phyloP scores from a whole-genome alignment of 192 early-diverging fungal species.

The Linnemannia schmuckeri region DNA sequence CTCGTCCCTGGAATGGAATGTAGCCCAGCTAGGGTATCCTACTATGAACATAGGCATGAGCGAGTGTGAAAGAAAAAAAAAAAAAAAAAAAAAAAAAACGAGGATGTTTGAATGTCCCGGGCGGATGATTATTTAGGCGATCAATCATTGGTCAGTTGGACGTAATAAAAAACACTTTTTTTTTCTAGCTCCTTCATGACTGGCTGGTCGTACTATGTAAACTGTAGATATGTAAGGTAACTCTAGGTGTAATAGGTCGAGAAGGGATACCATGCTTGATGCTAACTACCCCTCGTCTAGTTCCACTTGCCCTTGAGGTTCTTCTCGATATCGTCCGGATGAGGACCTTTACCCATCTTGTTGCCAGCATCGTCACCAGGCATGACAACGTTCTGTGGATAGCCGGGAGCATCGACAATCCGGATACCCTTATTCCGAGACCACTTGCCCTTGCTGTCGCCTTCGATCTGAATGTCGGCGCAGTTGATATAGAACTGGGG shows the following conservation, averaged over 20 bases:
- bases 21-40: background rate
- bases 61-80: background rate
- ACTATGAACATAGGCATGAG: background rate
- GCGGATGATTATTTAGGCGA: constrained; percentile 6
- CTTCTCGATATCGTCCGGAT: background rate
- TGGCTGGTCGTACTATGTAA: background rate
- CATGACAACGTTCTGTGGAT: background rate
- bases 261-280: background rate
- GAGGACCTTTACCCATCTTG: constrained; percentile 30
- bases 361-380: constrained; percentile 26
- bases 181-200: background rate
- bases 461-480: constrained; percentile 72
- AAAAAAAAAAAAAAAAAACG: background rate
- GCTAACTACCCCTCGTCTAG: background rate
- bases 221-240: too few species aligned
- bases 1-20: background rate
- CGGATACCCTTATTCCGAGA: constrained; percentile 26
- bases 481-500: constrained; percentile 85
- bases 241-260: background rate
- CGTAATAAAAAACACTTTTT: background rate
- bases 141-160: background rate
- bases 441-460: constrained; percentile 20
- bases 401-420: constrained; percentile 20
- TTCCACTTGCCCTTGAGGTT: constrained; percentile 17
- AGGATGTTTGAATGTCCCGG: background rate